These are phyloP conservation scores for Neopestalotiopsis rosae DNA, from an alignment of 2,329 filamentous ascomycete species.

Conservation along the genomic window DNA sequence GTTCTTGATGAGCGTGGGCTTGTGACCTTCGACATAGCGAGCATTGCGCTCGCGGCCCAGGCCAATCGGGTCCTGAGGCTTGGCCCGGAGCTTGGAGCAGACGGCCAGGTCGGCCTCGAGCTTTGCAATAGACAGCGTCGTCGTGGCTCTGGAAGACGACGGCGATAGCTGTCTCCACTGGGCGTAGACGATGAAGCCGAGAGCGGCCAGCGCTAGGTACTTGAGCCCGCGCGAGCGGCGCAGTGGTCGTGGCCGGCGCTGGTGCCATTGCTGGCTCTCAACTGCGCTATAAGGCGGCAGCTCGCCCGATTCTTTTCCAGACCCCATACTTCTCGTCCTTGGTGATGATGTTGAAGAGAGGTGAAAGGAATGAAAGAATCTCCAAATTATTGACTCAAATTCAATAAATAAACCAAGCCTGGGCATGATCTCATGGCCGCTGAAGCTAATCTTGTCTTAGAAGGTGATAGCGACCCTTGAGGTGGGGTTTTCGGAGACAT, in stretches of 20 bases:
- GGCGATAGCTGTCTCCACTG: slow-evolving; percentile 50
- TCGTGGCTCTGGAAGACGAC: slow-evolving; percentile 14
- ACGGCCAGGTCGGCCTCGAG: slow-evolving; percentile 59
- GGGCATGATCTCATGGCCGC: slow-evolving; percentile 3
- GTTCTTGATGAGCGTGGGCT: slow-evolving; percentile 68
- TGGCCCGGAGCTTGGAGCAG: slow-evolving; percentile 60
- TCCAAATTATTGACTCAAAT: background rate
- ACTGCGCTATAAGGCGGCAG: slow-evolving; percentile 52
- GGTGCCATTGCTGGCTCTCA: slow-evolving; percentile 28
- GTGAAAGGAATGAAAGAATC: background rate
- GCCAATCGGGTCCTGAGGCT: slow-evolving; percentile 61
- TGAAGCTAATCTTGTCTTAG: slow-evolving; percentile 14
- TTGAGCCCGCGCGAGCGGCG: slow-evolving; percentile 51
- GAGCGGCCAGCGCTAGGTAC: slow-evolving; percentile 49
- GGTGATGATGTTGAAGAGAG: background rate
- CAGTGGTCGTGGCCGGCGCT: slow-evolving; percentile 36
- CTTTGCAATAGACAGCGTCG: slow-evolving; percentile 53
- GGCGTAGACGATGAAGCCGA: slow-evolving; percentile 56
- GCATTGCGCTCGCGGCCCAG: slow-evolving; percentile 64
- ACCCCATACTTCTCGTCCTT: slow-evolving; percentile 27
- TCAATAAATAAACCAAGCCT: background rate
- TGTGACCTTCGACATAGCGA: slow-evolving; percentile 62
- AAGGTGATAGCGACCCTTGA: slow-evolving; percentile 5
- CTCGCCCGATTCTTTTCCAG: slow-evolving; percentile 43
- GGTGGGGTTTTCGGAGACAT: slow-evolving; percentile 3